A percentile compares a stretch with the other conserved stretches of the same genome.
Evolutionary conservation across 129 eudicot species (phyloP).

Genomic region (Helichrysum umbraculigerum): DNA sequence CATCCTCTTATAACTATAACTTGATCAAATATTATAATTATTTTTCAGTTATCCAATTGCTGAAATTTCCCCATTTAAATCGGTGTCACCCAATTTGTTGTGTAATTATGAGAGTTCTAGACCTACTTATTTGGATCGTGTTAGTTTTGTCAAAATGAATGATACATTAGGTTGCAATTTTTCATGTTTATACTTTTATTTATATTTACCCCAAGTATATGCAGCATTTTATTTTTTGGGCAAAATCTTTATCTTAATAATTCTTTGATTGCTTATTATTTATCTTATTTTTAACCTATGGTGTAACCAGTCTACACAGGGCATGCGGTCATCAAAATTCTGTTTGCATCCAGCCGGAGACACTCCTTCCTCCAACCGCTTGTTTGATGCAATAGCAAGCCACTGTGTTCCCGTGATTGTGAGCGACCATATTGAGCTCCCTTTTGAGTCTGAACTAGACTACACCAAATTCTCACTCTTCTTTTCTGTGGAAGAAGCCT

Average conservation of each 20-base stretch:
- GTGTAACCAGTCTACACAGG: conserved; percentile 61
- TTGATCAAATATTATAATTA: too few species aligned
- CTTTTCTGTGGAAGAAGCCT: background rate
- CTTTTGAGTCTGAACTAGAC: conserved; percentile 5
- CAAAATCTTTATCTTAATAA: background rate
- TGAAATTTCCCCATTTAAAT: background rate
- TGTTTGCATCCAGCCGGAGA: conserved; percentile 96
- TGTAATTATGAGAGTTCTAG: background rate
- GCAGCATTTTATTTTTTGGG: conserved; percentile 11
- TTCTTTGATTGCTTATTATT: background rate
- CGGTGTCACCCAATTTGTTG: background rate
- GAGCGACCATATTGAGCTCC: conserved; percentile 5
- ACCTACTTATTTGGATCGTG: background rate
- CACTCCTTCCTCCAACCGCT: conserved; percentile 97
- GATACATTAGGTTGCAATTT: too few species aligned
- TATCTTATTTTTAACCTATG: background rate
- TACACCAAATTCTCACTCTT: background rate
- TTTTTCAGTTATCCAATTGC: background rate
- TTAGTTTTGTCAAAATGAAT: background rate
- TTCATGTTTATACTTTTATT: background rate
- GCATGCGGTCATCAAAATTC: conserved; percentile 87
- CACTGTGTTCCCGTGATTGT: conserved; percentile 3
- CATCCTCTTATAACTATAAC: too few species aligned
- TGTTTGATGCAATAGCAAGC: conserved; percentile 70
- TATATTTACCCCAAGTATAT: background rate